Base-by-base conservation (phyloP, 805 yeast species). In the Pichia manshurica region DNA sequence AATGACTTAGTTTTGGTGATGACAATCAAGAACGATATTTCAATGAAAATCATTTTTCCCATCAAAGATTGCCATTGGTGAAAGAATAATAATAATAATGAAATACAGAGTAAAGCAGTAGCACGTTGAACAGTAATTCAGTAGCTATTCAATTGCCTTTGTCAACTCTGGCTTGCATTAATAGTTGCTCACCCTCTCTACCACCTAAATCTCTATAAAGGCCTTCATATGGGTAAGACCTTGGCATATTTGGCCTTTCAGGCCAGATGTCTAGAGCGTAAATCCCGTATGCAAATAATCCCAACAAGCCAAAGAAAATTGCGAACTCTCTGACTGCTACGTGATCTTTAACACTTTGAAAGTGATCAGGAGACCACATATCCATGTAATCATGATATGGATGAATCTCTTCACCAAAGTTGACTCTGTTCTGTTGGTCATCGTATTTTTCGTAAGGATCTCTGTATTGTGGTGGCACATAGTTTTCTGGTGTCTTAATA, bases 361-460 rank as follows among this genome's bases (percentile, higher is more conserved):
- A 79, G 60, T 81, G 75, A 60, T 87, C 95, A 12, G 95, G 93
- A 8, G 95, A 78, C 95, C 95, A 87, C 73, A 85, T 75, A 64
- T 87, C 90, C 60, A 81, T 72, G 64, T 78, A 69, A 60, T 87
- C 96, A 55, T 82, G 84, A 57, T 81, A 78, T 47, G 81, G 78
- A 62, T 81, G 81, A 54, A 86, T 64, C 25, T 88, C 86, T 53
- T 87, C 89, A 54, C 78, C 76, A 54, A 77, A 72, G 71, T 87
- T 86, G 68, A 95, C 80, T 70, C 91, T 78, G 64, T 82, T 78
- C 67, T 86, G 95, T 57, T 71, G 85, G 63, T 86, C 91, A 63
- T 86, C 93, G 66, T 82, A 87, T 60, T 78, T 80, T 51, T 67
- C 72, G 61, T 84, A 80, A 39, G 93, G 95, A 61, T 78, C 82